Evolutionary conservation across 2,329 filamentous ascomycete genomes (phyloP).

Genomic region (Fusarium poae): DNA sequence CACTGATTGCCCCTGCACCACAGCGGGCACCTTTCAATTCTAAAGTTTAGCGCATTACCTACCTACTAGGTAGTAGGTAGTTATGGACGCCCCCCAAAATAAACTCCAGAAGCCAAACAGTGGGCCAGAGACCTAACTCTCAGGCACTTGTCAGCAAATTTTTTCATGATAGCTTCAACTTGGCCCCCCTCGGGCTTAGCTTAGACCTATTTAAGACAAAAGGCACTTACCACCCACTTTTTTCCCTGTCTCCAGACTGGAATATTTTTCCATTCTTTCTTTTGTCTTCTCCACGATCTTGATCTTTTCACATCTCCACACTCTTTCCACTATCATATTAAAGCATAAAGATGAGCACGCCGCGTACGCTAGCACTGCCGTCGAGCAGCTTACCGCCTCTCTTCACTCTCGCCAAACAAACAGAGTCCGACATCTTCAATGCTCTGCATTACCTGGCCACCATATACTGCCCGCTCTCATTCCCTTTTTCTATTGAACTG

Average conservation of each 20-base stretch:
- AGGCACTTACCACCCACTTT: conserved; percentile 28
- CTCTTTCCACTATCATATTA: background rate
- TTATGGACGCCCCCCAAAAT: background rate
- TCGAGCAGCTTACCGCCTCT: conserved; percentile 59
- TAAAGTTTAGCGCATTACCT: background rate
- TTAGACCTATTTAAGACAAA: conserved; percentile 40
- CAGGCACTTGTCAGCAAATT: conserved; percentile 27
- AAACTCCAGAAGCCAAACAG: conserved; percentile 21
- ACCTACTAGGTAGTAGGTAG: no score
- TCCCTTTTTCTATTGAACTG: conserved; percentile 39
- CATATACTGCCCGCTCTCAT: conserved; percentile 56
- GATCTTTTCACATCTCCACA: conserved; percentile 2
- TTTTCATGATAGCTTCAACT: conserved; percentile 47
- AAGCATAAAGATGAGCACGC: conserved; percentile 14
- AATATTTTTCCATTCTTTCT: conserved; percentile 5
- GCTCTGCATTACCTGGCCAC: conserved; percentile 53
- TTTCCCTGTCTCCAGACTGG: background rate
- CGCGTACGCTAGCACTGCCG: conserved; percentile 52
- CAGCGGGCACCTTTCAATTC: background rate
- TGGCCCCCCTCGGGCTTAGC: conserved; percentile 21
- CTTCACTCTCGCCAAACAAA: conserved; percentile 49
- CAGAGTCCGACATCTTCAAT: conserved; percentile 49
- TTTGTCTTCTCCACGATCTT: background rate
- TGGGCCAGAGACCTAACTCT: conserved; percentile 34
- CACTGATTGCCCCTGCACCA: background rate